Percentiles rank a stretch among this genome's conserved stretches.
phyloP scores from a whole-genome alignment of 805 yeast species.

The Nakazawaea siamensis region DNA sequence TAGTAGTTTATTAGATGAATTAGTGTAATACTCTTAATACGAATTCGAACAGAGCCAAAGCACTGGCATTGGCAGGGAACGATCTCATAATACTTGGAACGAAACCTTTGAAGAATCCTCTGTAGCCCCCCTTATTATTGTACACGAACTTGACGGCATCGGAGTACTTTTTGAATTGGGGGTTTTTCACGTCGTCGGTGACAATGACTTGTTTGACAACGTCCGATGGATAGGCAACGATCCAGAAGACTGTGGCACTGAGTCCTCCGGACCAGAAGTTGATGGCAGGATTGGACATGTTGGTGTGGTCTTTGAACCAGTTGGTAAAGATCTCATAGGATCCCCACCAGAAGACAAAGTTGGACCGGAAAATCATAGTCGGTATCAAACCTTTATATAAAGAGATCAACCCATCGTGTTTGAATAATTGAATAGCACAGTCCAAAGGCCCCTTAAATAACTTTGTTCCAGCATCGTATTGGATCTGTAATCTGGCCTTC shows the following conservation, averaged over 20 bases:
- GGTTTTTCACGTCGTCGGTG: conserved; percentile 69
- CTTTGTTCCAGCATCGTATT: conserved; percentile 68
- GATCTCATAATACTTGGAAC: conserved; percentile 73
- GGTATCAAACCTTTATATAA: conserved; percentile 76
- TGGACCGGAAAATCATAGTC: conserved; percentile 81
- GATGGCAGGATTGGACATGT: conserved; percentile 56
- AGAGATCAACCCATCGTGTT: conserved; percentile 60
- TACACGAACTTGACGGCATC: conserved; percentile 68
- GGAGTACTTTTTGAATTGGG: conserved; percentile 62
- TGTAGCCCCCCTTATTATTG: conserved; percentile 44
- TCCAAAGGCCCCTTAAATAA: conserved; percentile 74
- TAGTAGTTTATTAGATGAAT: background rate
- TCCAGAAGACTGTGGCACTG: conserved; percentile 83
- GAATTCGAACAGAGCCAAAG: conserved; percentile 81
- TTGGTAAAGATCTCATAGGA: conserved; percentile 74
- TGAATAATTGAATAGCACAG: conserved; percentile 52
- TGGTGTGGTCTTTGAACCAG: conserved; percentile 58
- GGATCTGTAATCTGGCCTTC: conserved; percentile 84
- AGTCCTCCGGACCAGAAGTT: conserved; percentile 93
- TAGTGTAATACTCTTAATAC: conserved; percentile 45
- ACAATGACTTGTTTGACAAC: conserved; percentile 81
- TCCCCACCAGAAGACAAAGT: conserved; percentile 92
- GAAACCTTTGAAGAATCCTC: conserved; percentile 76
- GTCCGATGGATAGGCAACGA: conserved; percentile 82
- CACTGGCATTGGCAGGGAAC: conserved; percentile 93